Evolutionary conservation across 2,329 filamentous ascomycete species (phyloP).

Genomic region (Rutstroemia sp.): DNA sequence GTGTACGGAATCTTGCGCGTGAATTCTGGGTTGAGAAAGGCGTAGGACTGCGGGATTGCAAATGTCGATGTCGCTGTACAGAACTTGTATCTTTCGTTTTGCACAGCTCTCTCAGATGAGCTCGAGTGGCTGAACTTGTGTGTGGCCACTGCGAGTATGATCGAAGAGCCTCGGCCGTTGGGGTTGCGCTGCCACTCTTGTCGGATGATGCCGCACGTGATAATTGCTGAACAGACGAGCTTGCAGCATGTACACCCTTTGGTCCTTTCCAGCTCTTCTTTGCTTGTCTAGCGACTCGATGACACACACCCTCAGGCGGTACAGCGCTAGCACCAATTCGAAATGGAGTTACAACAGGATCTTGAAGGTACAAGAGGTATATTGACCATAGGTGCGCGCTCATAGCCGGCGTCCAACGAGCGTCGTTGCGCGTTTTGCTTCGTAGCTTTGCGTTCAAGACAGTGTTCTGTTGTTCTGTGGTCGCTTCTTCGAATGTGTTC

Average conservation of each 20-base stretch:
- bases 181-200: constrained; percentile 49
- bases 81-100: constrained; percentile 42
- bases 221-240: not conserved
- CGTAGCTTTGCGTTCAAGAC: constrained; percentile 22
- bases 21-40: constrained; percentile 47
- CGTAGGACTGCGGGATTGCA: constrained; percentile 47
- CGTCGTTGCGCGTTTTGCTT: constrained; percentile 32
- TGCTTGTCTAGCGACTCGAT: constrained; percentile 57
- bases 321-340: constrained; percentile 55
- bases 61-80: constrained; percentile 36
- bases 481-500: constrained; percentile 1
- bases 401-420: constrained; percentile 59
- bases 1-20: constrained; percentile 42
- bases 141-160: constrained; percentile 57
- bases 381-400: constrained; percentile 59
- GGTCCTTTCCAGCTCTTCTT: constrained; percentile 61
- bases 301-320: constrained; percentile 56
- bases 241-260: constrained; percentile 28
- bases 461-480: not conserved
- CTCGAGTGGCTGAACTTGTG: constrained; percentile 53
- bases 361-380: constrained; percentile 57
- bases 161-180: constrained; percentile 39
- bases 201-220: constrained; percentile 19
- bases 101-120: constrained; percentile 56
- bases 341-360: constrained; percentile 60